A percentile compares a stretch with the other conserved stretches of the same genome.
phyloP scores from a whole-genome alignment of 805 yeast species.

The Nakazawaea anatomiae region DNA sequence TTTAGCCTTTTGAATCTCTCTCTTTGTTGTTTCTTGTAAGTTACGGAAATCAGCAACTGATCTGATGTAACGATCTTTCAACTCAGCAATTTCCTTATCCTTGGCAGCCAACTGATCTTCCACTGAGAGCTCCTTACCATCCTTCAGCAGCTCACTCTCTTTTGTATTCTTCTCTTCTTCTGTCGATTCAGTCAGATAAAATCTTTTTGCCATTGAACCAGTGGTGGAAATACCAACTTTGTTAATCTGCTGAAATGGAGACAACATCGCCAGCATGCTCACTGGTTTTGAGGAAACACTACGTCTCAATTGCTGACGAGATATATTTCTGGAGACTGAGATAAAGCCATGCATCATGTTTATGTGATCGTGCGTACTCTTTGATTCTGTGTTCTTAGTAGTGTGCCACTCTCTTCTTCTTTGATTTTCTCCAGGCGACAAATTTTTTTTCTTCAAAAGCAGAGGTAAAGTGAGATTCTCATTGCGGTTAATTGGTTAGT shows the following conservation, averaged over 20 bases:
- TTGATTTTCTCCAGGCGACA: too few species aligned
- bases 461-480: too few species aligned
- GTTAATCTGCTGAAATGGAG: neutral
- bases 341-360: constrained; percentile 20
- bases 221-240: neutral
- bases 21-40: constrained; percentile 83
- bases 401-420: too few species aligned
- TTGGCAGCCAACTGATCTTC: constrained; percentile 52
- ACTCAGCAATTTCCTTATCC: constrained; percentile 69
- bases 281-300: neutral
- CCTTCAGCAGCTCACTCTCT: constrained; percentile 7
- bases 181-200: constrained; percentile 22
- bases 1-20: constrained; percentile 79
- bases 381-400: too few species aligned
- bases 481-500: too few species aligned
- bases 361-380: neutral
- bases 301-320: constrained; percentile 8
- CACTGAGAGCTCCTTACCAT: constrained; percentile 21
- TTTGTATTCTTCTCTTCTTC: constrained; percentile 14
- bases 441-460: too few species aligned
- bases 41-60: constrained; percentile 90
- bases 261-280: neutral
- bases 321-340: constrained; percentile 16
- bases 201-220: constrained; percentile 17
- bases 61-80: constrained; percentile 78